Conservation (phyloP, 208 protist genomes). For the Leptomonas pyrrhocoris region DNA sequence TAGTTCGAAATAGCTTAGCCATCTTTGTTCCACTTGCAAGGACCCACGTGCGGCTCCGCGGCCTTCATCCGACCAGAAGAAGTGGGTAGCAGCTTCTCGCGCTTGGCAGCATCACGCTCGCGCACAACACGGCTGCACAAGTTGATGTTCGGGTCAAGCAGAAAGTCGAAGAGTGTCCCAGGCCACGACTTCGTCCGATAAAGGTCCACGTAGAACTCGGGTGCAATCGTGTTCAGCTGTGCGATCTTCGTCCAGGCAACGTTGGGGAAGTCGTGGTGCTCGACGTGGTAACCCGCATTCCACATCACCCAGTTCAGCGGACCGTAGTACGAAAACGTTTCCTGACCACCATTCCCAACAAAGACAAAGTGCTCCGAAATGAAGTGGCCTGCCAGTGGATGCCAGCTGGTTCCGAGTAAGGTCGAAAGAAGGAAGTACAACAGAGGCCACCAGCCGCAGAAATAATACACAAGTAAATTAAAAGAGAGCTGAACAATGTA, state of each 20-base stretch:
- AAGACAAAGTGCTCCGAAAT: slow-evolving; percentile 95
- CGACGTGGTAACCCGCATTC: slow-evolving; percentile 97
- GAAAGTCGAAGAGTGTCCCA: slow-evolving; percentile 78
- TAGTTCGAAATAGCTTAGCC: background rate
- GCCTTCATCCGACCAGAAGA: slow-evolving; percentile 39
- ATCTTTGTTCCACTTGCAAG: slow-evolving; percentile 46
- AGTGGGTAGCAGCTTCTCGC: slow-evolving; percentile 62
- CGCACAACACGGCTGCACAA: slow-evolving; percentile 80
- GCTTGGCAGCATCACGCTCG: slow-evolving; percentile 48
- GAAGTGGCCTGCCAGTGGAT: slow-evolving; percentile 92
- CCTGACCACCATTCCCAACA: slow-evolving; percentile 64
- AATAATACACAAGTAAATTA: slow-evolving; percentile 44
- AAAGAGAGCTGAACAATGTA: slow-evolving; percentile 51
- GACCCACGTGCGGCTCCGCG: slow-evolving; percentile 46
- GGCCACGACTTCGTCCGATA: slow-evolving; percentile 79
- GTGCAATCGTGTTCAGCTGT: slow-evolving; percentile 86
- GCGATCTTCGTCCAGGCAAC: slow-evolving; percentile 91
- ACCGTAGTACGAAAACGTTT: slow-evolving; percentile 98
- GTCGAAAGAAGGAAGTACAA: slow-evolving; percentile 81
- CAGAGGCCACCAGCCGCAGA: slow-evolving; percentile 66
- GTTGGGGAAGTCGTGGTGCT: slow-evolving; percentile 98
- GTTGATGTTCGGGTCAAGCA: slow-evolving; percentile 73
- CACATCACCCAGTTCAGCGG: slow-evolving; percentile 89
- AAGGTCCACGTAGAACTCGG: slow-evolving; percentile 94
- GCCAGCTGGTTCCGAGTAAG: slow-evolving; percentile 85